These are phyloP conservation scores for Fusarium sp. DNA, from an alignment of 2,329 filamentous ascomycete genomes.

Conservation along the genomic window DNA sequence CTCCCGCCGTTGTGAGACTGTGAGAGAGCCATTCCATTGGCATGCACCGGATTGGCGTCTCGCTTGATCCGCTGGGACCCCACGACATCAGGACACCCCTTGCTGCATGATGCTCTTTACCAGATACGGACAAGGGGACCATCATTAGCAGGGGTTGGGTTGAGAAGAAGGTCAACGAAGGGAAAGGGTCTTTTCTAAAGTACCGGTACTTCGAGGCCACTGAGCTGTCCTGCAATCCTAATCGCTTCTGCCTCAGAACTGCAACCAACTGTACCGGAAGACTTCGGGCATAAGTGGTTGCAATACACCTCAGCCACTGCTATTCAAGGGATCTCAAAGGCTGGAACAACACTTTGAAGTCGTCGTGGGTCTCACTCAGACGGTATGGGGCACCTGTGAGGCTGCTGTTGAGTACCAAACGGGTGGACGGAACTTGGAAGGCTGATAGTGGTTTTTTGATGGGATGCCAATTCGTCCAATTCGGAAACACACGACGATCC, in stretches of 20 bases:
- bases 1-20: constrained; percentile 40
- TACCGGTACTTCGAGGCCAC: constrained; percentile 38
- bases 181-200: constrained; percentile 35
- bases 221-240: background rate
- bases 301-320: constrained; percentile 12
- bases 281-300: constrained; percentile 38
- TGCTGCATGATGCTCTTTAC: constrained; percentile 37
- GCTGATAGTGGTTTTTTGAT: constrained; percentile 40
- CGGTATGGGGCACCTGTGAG: constrained; percentile 28
- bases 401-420: constrained; percentile 46
- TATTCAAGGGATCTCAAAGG: constrained; percentile 20
- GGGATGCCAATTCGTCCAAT: constrained; percentile 39
- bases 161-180: constrained; percentile 37
- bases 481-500: constrained; percentile 33
- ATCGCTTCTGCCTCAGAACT: constrained; percentile 2
- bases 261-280: constrained; percentile 35
- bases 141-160: constrained; percentile 37
- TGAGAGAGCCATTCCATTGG: constrained; percentile 38
- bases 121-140: constrained; percentile 31
- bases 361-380: constrained; percentile 8
- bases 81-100: constrained; percentile 41
- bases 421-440: constrained; percentile 40
- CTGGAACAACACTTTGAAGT: constrained; percentile 26
- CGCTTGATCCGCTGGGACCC: constrained; percentile 45
- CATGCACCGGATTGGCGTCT: constrained; percentile 45